Base-by-base conservation (phyloP, 163 green algal species). In the Dunaliella salina region DNA sequence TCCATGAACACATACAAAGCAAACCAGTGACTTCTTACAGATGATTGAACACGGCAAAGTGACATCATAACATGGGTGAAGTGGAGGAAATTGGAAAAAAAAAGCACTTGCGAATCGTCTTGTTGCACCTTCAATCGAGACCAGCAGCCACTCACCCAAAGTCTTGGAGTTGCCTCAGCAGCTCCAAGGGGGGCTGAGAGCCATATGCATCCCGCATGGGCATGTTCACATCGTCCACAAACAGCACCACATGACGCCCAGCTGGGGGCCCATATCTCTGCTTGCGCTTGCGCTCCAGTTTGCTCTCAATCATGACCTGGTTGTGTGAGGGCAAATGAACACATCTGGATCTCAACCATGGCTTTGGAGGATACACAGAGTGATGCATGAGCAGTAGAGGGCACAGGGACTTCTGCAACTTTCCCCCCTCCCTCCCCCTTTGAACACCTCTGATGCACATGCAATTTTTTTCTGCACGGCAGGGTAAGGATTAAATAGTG, bases 181-280 rank as follows among this genome's bases (percentile, higher is more conserved):
- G 92, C 91, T 98, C 94, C 5, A 97, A 75, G 12, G 95, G 91
- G 18, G 95, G 94, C 90, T 97, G 94, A 20, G 95, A 92, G 18
- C 95, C 95, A 83, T 93, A 95, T 78, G 85, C 90, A 81, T 98
- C 94, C 33, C 89, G 83, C 33, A 91, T 90, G 0, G 94, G 94
- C 91, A 98, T 95, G 91, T 97, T 97, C 11, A 98, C 91, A 88
- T 98, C 95, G 86, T 98, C 95, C 33, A 98, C 91, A 88, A 97
- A 97, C 84, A 98, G 87, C 78, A 89, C 86, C 30, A 89, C 81
- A 78, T 87, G 86, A 81, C 83, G 83, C 81, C 32, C 86, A 89
- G 91, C 86, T 88, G 91, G 86, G 33, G 90, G 83, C 20, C 85
- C 85, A 63, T 82, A 91, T n/a, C 86, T 72, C 15, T 72, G 85